phyloP scores from a whole-genome alignment of 306 rosid species.

The Oemleria cerasiformis region DNA sequence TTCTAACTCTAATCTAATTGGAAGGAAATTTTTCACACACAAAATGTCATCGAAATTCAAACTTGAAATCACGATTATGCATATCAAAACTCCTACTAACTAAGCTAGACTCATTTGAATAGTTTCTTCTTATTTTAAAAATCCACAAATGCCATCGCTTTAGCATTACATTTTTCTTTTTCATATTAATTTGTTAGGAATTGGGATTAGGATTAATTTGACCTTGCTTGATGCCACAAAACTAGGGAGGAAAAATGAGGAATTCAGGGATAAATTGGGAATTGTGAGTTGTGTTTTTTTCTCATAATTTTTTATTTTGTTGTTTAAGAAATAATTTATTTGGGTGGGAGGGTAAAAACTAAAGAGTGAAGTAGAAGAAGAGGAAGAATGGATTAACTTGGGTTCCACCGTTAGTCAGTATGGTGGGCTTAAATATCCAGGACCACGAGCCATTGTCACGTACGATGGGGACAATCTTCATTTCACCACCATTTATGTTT shows the following conservation, averaged over 20 bases:
- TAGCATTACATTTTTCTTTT: too few species aligned
- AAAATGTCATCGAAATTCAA: too few species aligned
- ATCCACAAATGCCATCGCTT: too few species aligned
- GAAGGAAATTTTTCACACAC: too few species aligned
- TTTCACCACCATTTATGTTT: neutral
- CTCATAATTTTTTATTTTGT: neutral
- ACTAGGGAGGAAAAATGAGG: neutral
- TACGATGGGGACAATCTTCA: conserved; percentile 14
- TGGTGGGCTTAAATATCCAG: conserved; percentile 2
- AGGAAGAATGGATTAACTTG: neutral
- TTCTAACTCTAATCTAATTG: too few species aligned
- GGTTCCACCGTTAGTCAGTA: conserved; percentile 12
- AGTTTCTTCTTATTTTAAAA: too few species aligned
- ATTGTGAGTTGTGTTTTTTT: neutral
- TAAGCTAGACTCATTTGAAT: too few species aligned
- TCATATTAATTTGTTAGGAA: neutral
- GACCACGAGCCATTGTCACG: conserved; percentile 19
- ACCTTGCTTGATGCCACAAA: neutral
- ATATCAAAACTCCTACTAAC: too few species aligned
- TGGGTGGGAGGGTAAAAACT: neutral
- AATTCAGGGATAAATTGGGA: neutral
- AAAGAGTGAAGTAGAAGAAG: neutral
- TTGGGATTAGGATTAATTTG: neutral
- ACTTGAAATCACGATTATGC: too few species aligned
- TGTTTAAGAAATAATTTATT: neutral